Percentiles rank a stretch among this genome's conserved stretches.
These are phyloP conservation scores for Gracilaria domingensis DNA, from an alignment of 23 red algal species.

Conservation along the genomic window DNA sequence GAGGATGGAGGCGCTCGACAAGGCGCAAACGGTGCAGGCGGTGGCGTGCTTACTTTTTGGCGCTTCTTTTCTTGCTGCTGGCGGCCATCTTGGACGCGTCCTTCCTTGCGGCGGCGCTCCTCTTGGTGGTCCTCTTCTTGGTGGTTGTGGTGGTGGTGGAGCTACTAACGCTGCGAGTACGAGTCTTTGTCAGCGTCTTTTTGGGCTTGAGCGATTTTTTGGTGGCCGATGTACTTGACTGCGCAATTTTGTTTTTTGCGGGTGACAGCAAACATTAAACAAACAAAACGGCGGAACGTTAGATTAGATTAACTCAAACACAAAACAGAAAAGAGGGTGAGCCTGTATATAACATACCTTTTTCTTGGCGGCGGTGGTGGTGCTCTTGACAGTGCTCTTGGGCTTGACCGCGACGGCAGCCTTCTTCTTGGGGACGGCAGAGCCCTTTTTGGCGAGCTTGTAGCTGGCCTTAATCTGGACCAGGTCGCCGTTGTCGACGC, in stretches of 20 bases:
- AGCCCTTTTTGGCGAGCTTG: constrained; percentile 61
- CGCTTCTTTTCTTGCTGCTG: constrained; percentile 17
- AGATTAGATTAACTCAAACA: not conserved
- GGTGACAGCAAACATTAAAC: not conserved
- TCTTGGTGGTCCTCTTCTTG: constrained; percentile 61
- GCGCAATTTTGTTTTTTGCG: not conserved
- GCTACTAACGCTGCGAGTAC: constrained; percentile 22
- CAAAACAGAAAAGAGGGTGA: not conserved
- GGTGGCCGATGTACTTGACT: constrained; percentile 29
- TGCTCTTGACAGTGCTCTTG: constrained; percentile 10
- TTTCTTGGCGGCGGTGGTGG: not conserved
- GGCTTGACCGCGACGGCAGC: constrained; percentile 20
- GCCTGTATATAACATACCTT: constrained; percentile 41
- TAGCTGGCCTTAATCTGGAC: constrained; percentile 79
- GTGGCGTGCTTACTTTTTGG: constrained; percentile 15
- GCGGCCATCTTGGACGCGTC: constrained; percentile 39
- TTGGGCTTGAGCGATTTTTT: constrained; percentile 66
- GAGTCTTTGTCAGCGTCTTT: constrained; percentile 60
- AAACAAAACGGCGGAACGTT: not conserved
- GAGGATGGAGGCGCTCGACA: not conserved
- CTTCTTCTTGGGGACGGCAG: constrained; percentile 49
- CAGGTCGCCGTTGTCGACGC: constrained; percentile 61
- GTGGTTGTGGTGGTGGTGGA: constrained; percentile 50
- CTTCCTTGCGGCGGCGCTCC: constrained; percentile 37
- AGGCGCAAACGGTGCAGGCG: not conserved